phyloP scores from a whole-genome alignment of 139 green algal species.

The Picochlorum sp. region DNA sequence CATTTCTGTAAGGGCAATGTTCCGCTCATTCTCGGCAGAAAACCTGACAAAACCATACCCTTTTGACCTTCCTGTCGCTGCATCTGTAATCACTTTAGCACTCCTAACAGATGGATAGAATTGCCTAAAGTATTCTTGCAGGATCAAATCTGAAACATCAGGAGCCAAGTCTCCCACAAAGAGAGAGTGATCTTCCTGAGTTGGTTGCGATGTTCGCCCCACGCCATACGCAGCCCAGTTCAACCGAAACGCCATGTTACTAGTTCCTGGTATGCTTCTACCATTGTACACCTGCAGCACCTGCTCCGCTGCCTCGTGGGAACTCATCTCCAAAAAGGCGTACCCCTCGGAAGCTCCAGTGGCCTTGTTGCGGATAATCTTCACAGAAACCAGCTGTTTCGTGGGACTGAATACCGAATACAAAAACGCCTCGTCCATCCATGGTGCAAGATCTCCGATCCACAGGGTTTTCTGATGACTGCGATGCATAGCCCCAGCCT shows the following conservation, averaged over 20 bases:
- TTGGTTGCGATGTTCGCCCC: slow-evolving; percentile 28
- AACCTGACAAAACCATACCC: slow-evolving; percentile 97
- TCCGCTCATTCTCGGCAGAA: slow-evolving; percentile 63
- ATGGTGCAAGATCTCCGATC: slow-evolving; percentile 56
- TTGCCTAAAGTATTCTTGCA: slow-evolving; percentile 77
- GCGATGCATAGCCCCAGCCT: no score
- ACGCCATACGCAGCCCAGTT: slow-evolving; percentile 78
- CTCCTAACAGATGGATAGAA: slow-evolving; percentile 72
- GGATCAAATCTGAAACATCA: slow-evolving; percentile 82
- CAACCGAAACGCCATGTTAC: slow-evolving; percentile 56
- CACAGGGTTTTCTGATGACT: slow-evolving; percentile 35
- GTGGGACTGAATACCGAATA: slow-evolving; percentile 42
- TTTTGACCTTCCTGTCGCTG: slow-evolving; percentile 70
- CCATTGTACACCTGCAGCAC: slow-evolving; percentile 62
- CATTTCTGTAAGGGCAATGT: slow-evolving; percentile 80
- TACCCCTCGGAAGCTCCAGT: slow-evolving; percentile 66
- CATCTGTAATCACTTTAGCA: slow-evolving; percentile 87
- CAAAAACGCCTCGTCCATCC: slow-evolving; percentile 61
- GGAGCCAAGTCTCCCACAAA: slow-evolving; percentile 90
- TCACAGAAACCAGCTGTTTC: slow-evolving; percentile 44
- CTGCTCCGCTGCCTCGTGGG: slow-evolving; percentile 43
- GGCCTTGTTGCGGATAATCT: slow-evolving; percentile 73
- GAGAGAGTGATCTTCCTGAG: slow-evolving; percentile 57
- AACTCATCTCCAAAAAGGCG: slow-evolving; percentile 71
- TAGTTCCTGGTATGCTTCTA: slow-evolving; percentile 50